Evolutionary conservation across 1,284 basidiomycete genomes (phyloP).

Genomic region (Hemileia vastatrix): DNA sequence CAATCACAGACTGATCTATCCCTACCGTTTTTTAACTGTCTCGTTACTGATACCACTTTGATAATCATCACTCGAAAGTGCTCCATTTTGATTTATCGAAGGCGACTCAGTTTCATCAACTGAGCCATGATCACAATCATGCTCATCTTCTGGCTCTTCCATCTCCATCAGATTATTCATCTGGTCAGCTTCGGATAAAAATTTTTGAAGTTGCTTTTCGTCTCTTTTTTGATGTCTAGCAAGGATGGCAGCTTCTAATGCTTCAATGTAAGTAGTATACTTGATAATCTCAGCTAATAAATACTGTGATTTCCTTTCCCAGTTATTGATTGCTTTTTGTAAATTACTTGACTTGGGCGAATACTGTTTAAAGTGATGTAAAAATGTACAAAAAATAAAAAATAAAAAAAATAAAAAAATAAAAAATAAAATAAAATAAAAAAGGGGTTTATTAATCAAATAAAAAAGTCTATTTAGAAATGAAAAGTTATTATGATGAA

Average conservation of each 20-base stretch:
- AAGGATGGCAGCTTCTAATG: slow-evolving; percentile 64
- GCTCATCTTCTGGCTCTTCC: too few species aligned
- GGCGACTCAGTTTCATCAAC: too few species aligned
- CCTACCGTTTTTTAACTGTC: too few species aligned
- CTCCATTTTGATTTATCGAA: too few species aligned
- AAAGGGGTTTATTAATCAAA: neutral
- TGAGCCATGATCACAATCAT: too few species aligned
- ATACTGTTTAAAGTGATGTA: slow-evolving; percentile 53
- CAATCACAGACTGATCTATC: too few species aligned
- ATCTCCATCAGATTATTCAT: too few species aligned
- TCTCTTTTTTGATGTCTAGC: slow-evolving; percentile 15
- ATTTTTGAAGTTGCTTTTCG: neutral
- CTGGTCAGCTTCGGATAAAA: neutral
- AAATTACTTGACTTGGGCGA: slow-evolving; percentile 63
- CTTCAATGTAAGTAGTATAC: slow-evolving; percentile 89
- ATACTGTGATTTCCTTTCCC: slow-evolving; percentile 82
- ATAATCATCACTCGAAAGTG: too few species aligned
- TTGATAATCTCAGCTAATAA: slow-evolving; percentile 85
- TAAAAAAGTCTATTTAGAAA: slow-evolving; percentile 2
- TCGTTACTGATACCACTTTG: too few species aligned
- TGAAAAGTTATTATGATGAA: neutral
- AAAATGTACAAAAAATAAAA: neutral
- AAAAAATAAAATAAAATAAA: neutral
- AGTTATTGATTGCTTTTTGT: slow-evolving; percentile 71
- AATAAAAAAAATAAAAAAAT: slow-evolving; percentile 3